These are phyloP conservation scores for apple (Malus domestica) DNA, from an alignment of 306 rosid species.

Conservation along the genomic window DNA sequence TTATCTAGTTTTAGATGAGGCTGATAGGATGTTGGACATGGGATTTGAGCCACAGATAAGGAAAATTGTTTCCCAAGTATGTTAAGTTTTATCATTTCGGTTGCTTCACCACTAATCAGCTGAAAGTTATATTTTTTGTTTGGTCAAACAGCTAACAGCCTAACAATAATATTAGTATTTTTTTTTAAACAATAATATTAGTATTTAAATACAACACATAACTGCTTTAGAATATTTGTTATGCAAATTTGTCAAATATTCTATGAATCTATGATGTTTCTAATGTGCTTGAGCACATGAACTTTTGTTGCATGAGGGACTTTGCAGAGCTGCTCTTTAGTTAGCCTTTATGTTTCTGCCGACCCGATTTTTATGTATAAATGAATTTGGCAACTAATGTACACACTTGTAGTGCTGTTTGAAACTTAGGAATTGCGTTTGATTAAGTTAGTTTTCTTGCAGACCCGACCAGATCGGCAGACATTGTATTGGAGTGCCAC, in stretches of 20 bases:
- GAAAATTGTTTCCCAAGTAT: constrained; percentile 75
- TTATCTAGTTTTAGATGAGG: constrained; percentile 90
- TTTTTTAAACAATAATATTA: not conserved
- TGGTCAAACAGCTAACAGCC: not conserved
- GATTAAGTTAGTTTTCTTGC: constrained; percentile 16
- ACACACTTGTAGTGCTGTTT: not conserved
- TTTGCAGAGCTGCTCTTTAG: not conserved
- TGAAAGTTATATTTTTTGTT: not conserved
- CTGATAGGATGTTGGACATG: constrained; percentile 99
- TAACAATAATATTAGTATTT: not conserved
- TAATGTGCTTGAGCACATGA: not conserved
- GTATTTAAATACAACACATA: not conserved
- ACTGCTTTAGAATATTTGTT: not conserved
- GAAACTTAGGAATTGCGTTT: not conserved
- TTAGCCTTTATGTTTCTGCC: not conserved
- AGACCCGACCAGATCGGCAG: constrained; percentile 98
- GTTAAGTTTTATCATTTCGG: constrained; percentile 2
- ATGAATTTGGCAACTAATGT: not conserved
- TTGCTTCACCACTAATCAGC: not conserved
- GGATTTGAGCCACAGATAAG: constrained; percentile 98
- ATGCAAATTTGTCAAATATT: not conserved
- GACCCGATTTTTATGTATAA: not conserved
- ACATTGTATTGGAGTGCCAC: constrained; percentile 99
- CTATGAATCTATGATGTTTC: not conserved
- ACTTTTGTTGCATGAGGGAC: not conserved